Evolutionary conservation across 2,329 filamentous ascomycete species (phyloP).

Genomic region (Hirsutella rhossiliensis): DNA sequence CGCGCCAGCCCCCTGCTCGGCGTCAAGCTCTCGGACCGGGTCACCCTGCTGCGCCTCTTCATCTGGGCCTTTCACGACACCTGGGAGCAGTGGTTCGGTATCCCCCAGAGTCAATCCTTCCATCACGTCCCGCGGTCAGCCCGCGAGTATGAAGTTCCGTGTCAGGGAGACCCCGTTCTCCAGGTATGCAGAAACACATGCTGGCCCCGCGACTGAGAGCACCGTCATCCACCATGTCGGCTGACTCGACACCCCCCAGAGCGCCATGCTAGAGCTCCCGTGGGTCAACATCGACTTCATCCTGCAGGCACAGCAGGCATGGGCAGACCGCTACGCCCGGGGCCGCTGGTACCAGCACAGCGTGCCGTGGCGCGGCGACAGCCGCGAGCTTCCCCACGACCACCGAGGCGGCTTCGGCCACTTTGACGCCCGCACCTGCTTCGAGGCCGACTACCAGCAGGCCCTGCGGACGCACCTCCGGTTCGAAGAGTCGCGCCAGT

Average conservation of each 20-base stretch:
- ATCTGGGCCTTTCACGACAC: constrained; percentile 23
- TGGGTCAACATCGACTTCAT: constrained; percentile 35
- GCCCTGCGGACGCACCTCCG: constrained; percentile 13
- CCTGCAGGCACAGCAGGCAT: constrained; percentile 34
- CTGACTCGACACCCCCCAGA: constrained; percentile 17
- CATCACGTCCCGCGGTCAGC: constrained; percentile 6
- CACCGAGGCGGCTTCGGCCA: constrained; percentile 12
- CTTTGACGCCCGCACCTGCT: constrained; percentile 21
- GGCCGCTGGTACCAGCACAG: constrained; percentile 22
- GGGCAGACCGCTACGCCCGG: constrained; percentile 27
- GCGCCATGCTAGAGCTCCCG: constrained; percentile 27
- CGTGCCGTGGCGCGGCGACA: constrained; percentile 7
- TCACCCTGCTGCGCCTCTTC: constrained; percentile 24
- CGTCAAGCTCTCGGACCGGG: constrained; percentile 28
- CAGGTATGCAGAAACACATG: constrained; percentile 24
- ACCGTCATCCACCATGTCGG: not conserved
- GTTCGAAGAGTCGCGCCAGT: constrained; percentile 6
- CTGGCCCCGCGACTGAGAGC: not conserved
- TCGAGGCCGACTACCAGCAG: constrained; percentile 23
- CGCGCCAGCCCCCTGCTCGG: constrained; percentile 31
- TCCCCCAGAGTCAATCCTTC: constrained; percentile 7
- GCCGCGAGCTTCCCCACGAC: constrained; percentile 6
- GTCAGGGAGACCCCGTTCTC: constrained; percentile 25
- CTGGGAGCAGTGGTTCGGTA: constrained; percentile 26
- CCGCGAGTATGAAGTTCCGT: constrained; percentile 2